Percentiles rank a stretch among this genome's conserved stretches.
Conservation (phyloP, 257 asterid species). For the Coffea canephora region DNA sequence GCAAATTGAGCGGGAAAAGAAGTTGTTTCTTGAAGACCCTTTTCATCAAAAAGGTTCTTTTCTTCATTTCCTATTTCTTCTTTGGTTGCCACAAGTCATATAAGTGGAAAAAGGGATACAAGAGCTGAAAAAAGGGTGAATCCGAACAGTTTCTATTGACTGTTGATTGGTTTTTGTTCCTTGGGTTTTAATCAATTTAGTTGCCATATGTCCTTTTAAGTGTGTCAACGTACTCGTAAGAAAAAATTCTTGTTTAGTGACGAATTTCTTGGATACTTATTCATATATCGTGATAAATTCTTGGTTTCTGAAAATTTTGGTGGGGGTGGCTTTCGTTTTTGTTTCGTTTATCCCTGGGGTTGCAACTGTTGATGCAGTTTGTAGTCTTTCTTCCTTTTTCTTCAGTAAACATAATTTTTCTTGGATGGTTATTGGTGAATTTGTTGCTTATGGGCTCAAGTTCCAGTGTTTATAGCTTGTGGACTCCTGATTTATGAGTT, state of each 20-base stretch:
- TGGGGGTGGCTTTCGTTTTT: not conserved
- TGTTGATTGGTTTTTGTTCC: not conserved
- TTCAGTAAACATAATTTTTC: not conserved
- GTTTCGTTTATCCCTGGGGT: not conserved
- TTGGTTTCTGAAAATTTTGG: conserved; percentile 8
- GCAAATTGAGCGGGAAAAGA: conserved; percentile 28
- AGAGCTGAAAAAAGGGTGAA: not conserved
- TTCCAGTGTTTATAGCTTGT: not conserved
- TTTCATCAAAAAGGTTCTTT: conserved; percentile 30
- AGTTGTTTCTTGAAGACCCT: conserved; percentile 26
- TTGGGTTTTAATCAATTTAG: not conserved
- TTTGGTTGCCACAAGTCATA: not conserved
- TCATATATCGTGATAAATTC: conserved; percentile 1
- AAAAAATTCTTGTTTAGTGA: not conserved
- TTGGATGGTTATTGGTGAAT: not conserved
- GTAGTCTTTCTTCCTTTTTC: not conserved
- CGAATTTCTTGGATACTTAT: not conserved
- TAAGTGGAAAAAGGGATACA: not conserved
- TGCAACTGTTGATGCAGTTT: not conserved
- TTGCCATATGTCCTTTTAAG: not conserved
- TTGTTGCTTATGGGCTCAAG: not conserved
- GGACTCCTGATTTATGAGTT: not conserved
- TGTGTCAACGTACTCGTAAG: not conserved
- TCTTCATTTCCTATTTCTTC: not conserved
- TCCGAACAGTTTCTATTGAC: not conserved